Evolutionary conservation across 2,329 filamentous ascomycete species (phyloP), one percentile per base, ranked within the genome.

Genomic region (Akanthomyces dipterigenus): DNA sequence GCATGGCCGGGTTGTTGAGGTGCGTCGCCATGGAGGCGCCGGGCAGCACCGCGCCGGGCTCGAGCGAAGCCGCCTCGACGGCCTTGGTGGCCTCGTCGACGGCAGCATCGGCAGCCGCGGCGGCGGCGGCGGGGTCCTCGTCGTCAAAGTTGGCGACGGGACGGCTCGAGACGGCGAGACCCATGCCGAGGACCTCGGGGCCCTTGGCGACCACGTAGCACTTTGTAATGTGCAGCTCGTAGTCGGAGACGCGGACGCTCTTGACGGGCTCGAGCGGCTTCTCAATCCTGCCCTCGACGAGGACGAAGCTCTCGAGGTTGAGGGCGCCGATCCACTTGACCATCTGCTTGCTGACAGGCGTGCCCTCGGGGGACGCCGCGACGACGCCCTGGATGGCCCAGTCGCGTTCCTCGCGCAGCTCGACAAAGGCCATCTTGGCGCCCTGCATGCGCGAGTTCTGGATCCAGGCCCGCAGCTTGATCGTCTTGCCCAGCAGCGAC

Each of bases 371-470:
- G 71, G 80, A 96, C 55, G 84, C 88, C 20, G 84, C 82, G 18
- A 91, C 79, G 42, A 97, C 88, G 56, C 88, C 91, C 78, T 97
- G 93, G 43, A 97, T 88, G 28, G 87, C 88, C 80, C 89, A 88
- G 70, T 87, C 83, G 63, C 83, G 80, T 73, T 90, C 86, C 74
- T 91, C 83, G 65, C 91, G 84, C 68, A 98, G 82, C 78, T 95
- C 91, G 69, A 97, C 77, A 77, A 97, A 97, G 46, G 87, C 89
- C 79, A 97, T 88, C 80, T 96, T 97, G 67, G 92, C 91, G 63
- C 89, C 88, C 78, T 98, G 93, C 68, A 89, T 87, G 66, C 93
- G 86, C 36, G 89, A 86, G 78, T 96, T 97, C 74, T 96, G 90
- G 43, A 97, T 83, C 80, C 90, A 91, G 34, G 86, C 91, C 42